A percentile compares a stretch with the other conserved stretches of the same genome.
Conservation (phyloP, 2,329 filamentous ascomycete genomes). For the Epichloe coenophiala region DNA sequence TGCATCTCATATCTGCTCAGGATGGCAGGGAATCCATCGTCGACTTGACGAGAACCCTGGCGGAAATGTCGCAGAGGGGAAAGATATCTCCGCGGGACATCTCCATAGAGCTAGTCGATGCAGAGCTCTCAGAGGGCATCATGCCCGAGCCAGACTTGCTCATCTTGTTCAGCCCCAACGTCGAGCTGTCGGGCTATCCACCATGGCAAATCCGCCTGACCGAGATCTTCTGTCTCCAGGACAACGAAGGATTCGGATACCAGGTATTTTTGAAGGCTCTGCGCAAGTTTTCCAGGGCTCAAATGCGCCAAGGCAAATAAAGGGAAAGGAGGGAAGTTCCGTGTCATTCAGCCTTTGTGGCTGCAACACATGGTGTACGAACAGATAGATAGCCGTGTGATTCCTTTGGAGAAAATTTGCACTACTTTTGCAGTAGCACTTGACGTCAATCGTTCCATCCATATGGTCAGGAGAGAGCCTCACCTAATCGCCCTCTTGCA, state of each 20-base stretch:
- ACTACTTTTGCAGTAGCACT: not conserved
- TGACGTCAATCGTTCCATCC: not conserved
- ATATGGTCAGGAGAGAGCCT: not conserved
- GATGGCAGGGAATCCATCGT: slow-evolving; percentile 91
- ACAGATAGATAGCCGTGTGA: not conserved
- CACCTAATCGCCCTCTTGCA: slow-evolving; percentile 1
- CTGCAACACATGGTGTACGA: too few species aligned
- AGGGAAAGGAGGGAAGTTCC: not conserved
- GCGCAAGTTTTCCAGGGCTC: slow-evolving; percentile 71
- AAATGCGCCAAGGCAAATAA: slow-evolving; percentile 71
- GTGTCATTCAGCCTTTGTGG: not conserved
- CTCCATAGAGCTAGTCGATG: slow-evolving; percentile 72
- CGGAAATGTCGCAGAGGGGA: slow-evolving; percentile 85
- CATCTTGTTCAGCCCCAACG: slow-evolving; percentile 70
- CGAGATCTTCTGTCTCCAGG: slow-evolving; percentile 73
- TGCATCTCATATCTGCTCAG: slow-evolving; percentile 74
- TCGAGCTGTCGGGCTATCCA: slow-evolving; percentile 82
- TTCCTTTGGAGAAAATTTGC: not conserved
- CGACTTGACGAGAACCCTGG: slow-evolving; percentile 84
- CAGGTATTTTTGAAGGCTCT: slow-evolving; percentile 82
- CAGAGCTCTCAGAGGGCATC: slow-evolving; percentile 66
- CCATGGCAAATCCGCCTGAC: slow-evolving; percentile 93
- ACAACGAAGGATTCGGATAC: slow-evolving; percentile 78
- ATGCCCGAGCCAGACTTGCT: slow-evolving; percentile 85
- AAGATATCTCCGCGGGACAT: slow-evolving; percentile 77